Evolutionary conservation across 2,329 filamentous ascomycete genomes (phyloP), one percentile per base, ranked within the genome.

Genomic region (Monosporascus sp.): DNA sequence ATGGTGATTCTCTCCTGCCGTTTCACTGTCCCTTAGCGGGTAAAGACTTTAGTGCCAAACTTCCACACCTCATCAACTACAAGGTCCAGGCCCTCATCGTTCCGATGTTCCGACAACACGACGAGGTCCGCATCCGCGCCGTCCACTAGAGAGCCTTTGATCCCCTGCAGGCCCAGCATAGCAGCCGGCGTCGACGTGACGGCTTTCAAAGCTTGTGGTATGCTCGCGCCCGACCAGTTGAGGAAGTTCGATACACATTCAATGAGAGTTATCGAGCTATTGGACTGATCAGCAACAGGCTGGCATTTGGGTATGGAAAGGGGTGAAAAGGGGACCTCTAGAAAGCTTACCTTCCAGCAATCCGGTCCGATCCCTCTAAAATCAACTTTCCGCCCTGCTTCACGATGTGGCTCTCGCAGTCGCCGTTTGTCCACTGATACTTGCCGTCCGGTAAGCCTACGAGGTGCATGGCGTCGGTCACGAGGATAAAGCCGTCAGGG

Each of bases 401-500:
- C 54, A 88, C 70, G 58, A 87, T 83, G 37, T 73, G 76, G 57
- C 78, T 78, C 46, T 76, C 76, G 25, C 72, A 71, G 52, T 81
- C 78, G 6, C 83, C 83, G 62, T 96, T 96, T 5, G 85, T 92
- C 90, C 90, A 96, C 57, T 86, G 82, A 66, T 96, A 96, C 2
- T 82, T 79, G 3, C 92, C 92, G 63, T 96, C 91, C 0, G 88
- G 87, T 51, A 95, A 76, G 1, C 92, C 92, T 20, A 89, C 86
- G 17, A 96, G 79, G 60, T 89, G 85, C 90, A 96, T 96, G 5
- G 91, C 91, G 69, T 97, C 92, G 0, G 92, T 96, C 45, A 97
- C 91, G 6, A 97, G 81, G 55, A 96, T 88, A 63, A 94, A 85
- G 1, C 92, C 92, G 5, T 86, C 81, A 0, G 90, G 90, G 65